Conservation (phyloP, 1,284 basidiomycete genomes). For the Rhodotorula sp. region DNA sequence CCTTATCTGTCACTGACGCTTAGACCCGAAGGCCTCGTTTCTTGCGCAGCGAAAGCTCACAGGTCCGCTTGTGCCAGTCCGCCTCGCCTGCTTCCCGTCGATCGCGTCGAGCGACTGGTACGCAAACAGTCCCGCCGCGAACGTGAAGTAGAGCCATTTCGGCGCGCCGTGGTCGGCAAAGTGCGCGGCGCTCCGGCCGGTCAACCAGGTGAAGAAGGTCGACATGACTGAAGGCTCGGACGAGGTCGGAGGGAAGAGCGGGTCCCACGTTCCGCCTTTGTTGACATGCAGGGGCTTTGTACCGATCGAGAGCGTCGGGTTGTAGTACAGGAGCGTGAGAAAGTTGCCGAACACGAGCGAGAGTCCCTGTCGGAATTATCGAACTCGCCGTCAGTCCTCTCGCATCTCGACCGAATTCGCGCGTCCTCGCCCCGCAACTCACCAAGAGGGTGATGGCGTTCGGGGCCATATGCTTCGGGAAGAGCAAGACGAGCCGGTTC, state of each 20-base stretch:
- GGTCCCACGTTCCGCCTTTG: conserved; percentile 45
- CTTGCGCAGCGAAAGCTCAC: conserved; percentile 10
- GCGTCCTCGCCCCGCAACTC: conserved; percentile 44
- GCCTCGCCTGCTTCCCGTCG: conserved; percentile 78
- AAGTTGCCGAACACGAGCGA: conserved; percentile 81
- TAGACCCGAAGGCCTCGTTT: no score
- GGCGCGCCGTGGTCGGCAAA: conserved; percentile 60
- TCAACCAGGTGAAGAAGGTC: conserved; percentile 11
- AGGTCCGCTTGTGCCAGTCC: conserved; percentile 94
- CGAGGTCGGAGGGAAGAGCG: conserved; percentile 38
- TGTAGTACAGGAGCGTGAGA: conserved; percentile 73
- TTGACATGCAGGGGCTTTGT: conserved; percentile 41
- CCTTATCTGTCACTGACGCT: background rate
- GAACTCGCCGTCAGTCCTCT: conserved; percentile 60
- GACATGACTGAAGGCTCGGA: conserved; percentile 17
- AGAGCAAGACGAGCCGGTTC: conserved; percentile 89
- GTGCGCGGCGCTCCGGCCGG: conserved; percentile 45
- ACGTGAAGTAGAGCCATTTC: conserved; percentile 82
- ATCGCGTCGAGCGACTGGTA: conserved; percentile 90
- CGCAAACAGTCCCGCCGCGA: conserved; percentile 78
- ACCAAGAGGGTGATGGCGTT: conserved; percentile 66
- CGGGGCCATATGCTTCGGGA: conserved; percentile 83
- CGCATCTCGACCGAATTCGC: background rate
- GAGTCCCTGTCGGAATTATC: conserved; percentile 63
- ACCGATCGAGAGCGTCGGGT: conserved; percentile 56